Evolutionary conservation across 768 basidiomycete species (phyloP).

Genomic region (Rhodotorula sphaerocarpa): DNA sequence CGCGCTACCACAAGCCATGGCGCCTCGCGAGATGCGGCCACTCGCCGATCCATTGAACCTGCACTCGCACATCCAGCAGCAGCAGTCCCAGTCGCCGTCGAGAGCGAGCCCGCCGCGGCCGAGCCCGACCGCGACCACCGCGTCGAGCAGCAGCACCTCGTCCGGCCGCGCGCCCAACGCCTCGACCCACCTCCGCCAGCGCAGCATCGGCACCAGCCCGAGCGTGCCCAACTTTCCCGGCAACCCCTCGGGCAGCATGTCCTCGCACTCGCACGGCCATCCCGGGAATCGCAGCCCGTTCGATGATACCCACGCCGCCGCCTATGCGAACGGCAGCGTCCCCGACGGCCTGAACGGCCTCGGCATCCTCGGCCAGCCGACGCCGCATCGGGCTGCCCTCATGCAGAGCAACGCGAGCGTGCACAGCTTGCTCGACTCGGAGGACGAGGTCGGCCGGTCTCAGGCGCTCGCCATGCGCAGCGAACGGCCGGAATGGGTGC

Average conservation of each 20-base stretch:
- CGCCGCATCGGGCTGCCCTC: conserved; percentile 12
- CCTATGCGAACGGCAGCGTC: not conserved
- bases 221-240: not conserved
- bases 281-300: conserved; percentile 21
- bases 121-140: no score
- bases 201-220: conserved; percentile 2
- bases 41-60: no score
- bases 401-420: not conserved
- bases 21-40: no score
- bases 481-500: conserved; percentile 13
- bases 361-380: not conserved
- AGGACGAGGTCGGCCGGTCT: not conserved
- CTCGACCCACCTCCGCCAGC: conserved; percentile 16
- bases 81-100: no score
- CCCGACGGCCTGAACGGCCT: no score
- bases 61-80: no score
- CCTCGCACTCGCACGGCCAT: not conserved
- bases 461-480: conserved; percentile 24
- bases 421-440: not conserved
- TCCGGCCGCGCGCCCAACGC: not conserved
- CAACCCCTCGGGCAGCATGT: not conserved
- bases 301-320: conserved; percentile 9
- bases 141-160: not conserved
- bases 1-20: no score
- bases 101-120: no score